Percentiles rank a stretch among this genome's conserved stretches.
phyloP scores from a whole-genome alignment of 2,329 filamentous ascomycete species.

The Cladophialophora chaetospira region DNA sequence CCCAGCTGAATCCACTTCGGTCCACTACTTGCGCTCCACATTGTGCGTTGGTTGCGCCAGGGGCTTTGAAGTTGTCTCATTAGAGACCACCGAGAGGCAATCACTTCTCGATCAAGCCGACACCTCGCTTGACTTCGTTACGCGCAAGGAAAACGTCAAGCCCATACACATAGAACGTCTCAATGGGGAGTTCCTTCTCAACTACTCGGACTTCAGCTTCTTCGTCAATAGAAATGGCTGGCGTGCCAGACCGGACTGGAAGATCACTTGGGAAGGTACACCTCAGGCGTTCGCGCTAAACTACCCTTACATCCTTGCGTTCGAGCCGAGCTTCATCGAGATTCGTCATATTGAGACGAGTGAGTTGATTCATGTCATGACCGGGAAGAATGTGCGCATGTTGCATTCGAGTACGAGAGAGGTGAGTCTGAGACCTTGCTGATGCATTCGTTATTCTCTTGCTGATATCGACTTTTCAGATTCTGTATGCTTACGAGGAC shows the following conservation, averaged over 20 bases:
- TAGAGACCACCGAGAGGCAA: conserved; percentile 97
- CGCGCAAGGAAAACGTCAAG: conserved; percentile 86
- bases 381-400: conserved; percentile 95
- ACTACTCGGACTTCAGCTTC: conserved; percentile 98
- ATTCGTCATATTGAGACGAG: conserved; percentile 93
- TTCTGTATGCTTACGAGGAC: conserved; percentile 96
- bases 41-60: conserved; percentile 93
- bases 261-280: conserved; percentile 94
- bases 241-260: conserved; percentile 94
- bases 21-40: conserved; percentile 96
- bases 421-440: conserved; percentile 57
- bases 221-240: conserved; percentile 99
- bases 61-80: conserved; percentile 94
- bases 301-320: conserved; percentile 94
- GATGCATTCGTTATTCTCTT: background rate
- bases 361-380: conserved; percentile 88
- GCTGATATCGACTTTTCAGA: too few relatives aligned
- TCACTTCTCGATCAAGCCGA: conserved; percentile 96
- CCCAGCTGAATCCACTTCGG: conserved; percentile 94
- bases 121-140: conserved; percentile 95
- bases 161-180: conserved; percentile 97
- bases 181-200: conserved; percentile 94
- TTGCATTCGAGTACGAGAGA: conserved; percentile 95
- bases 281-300: conserved; percentile 91
- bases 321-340: conserved; percentile 97